Evolutionary conservation across 257 asterid genomes (phyloP).

Genomic region (Ophiorrhiza pumila): DNA sequence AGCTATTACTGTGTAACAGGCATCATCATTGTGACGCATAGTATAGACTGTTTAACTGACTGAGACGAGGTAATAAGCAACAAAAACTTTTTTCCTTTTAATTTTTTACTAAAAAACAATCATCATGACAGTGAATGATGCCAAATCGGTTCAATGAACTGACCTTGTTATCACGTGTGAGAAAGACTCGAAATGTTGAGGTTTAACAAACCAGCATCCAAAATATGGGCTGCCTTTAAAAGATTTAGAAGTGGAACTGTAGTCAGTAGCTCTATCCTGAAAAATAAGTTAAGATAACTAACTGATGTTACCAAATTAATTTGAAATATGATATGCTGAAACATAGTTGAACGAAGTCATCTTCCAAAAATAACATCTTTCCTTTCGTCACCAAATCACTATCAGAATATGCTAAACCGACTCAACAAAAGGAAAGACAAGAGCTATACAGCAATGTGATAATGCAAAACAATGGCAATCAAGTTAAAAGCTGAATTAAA

Average conservation of each 20-base stretch:
- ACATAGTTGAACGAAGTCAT: background rate
- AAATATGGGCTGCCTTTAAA: slow-evolving; percentile 63
- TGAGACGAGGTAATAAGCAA: too few species aligned
- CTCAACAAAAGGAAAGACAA: background rate
- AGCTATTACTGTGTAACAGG: too few species aligned
- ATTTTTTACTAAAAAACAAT: too few species aligned
- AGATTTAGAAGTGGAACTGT: slow-evolving; percentile 55
- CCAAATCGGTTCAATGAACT: slow-evolving; percentile 6
- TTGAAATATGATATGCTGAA: background rate
- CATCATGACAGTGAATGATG: too few species aligned
- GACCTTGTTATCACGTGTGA: slow-evolving; percentile 21
- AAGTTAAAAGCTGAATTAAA: background rate
- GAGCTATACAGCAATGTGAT: background rate
- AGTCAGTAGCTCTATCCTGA: slow-evolving; percentile 62
- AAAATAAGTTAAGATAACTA: slow-evolving; percentile 5
- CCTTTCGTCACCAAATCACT: background rate
- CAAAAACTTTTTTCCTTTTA: too few species aligned
- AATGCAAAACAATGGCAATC: background rate
- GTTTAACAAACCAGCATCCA: slow-evolving; percentile 69
- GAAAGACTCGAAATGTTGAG: slow-evolving; percentile 59
- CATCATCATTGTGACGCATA: too few species aligned
- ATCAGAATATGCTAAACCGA: too few species aligned
- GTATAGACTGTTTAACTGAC: too few species aligned
- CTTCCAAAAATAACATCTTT: background rate
- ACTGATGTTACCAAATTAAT: background rate